phyloP scores from a whole-genome alignment of 2,329 filamentous ascomycete genomes.

The Alternaria sp. region DNA sequence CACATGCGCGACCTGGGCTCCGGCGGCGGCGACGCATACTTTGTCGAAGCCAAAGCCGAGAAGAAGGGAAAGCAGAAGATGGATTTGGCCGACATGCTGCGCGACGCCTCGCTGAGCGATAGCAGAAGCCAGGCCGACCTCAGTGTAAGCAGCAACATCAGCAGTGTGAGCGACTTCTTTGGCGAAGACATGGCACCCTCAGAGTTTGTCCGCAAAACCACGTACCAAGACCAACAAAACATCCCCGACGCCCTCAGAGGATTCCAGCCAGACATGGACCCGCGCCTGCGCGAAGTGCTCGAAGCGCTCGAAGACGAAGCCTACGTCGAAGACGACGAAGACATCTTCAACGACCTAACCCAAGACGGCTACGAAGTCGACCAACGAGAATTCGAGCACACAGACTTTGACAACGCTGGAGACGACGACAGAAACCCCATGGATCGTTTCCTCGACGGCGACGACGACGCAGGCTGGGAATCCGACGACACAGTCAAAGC shows the following conservation, averaged over 20 bases:
- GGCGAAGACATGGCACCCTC: constrained; percentile 80
- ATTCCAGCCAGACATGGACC: constrained; percentile 98
- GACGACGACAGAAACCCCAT: constrained; percentile 41
- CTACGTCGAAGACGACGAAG: constrained; percentile 85
- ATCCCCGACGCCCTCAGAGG: constrained; percentile 90
- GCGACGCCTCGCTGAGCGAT: constrained; percentile 56
- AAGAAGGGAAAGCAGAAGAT: constrained; percentile 77
- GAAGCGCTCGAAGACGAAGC: constrained; percentile 96
- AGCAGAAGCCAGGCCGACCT: constrained; percentile 52
- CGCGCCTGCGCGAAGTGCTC: constrained; percentile 84
- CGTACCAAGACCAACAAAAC: constrained; percentile 92
- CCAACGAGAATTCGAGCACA: constrained; percentile 79
- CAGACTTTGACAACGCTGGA: constrained; percentile 46
- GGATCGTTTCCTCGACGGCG: constrained; percentile 59
- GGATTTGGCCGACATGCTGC: constrained; percentile 82
- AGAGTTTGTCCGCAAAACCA: constrained; percentile 77
- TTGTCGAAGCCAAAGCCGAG: constrained; percentile 75
- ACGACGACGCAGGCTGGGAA: constrained; percentile 87
- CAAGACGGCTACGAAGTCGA: constrained; percentile 76
- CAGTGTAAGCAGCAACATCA: constrained; percentile 55
- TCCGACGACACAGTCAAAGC: constrained; percentile 88
- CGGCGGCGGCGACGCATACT: constrained; percentile 75
- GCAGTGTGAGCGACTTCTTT: constrained; percentile 62
- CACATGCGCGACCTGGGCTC: constrained; percentile 85
- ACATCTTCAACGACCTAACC: constrained; percentile 79